These are phyloP conservation scores for Calcarisporium arbuscula DNA, from an alignment of 2,329 filamentous ascomycete species.

Conservation along the genomic window DNA sequence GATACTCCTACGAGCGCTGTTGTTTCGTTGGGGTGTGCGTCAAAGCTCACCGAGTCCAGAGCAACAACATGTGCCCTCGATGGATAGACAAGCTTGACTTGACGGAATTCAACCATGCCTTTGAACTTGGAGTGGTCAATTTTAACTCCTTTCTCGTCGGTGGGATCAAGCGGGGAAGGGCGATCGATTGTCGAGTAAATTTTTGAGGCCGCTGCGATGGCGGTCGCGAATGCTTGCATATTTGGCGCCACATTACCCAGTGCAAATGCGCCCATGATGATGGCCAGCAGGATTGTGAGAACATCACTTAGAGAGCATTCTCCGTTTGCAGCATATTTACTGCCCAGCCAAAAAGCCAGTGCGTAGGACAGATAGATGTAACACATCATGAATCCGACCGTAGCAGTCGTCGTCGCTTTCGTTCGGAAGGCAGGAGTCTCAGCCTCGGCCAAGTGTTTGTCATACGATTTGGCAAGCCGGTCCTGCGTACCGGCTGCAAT, in stretches of 20 bases:
- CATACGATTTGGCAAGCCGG: constrained; percentile 71
- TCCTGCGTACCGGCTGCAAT: constrained; percentile 83
- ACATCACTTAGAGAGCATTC: constrained; percentile 60
- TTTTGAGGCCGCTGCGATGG: constrained; percentile 71
- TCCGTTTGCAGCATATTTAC: constrained; percentile 56
- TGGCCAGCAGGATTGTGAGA: constrained; percentile 70
- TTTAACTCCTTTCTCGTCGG: too few species aligned
- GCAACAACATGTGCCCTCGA: constrained; percentile 51
- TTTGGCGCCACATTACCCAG: constrained; percentile 74
- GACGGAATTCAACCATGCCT: constrained; percentile 45
- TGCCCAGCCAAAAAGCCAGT: constrained; percentile 74
- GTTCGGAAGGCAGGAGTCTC: constrained; percentile 63
- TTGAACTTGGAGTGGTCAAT: too few species aligned
- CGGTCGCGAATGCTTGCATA: constrained; percentile 68
- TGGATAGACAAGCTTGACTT: constrained; percentile 63
- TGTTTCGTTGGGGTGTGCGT: constrained; percentile 51
- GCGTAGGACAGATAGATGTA: constrained; percentile 73
- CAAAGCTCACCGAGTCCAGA: constrained; percentile 46
- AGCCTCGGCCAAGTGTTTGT: constrained; percentile 57
- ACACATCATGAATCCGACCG: constrained; percentile 70
- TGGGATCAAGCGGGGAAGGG: constrained; percentile 61
- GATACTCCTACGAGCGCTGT: constrained; percentile 67
- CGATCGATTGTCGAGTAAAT: constrained; percentile 81
- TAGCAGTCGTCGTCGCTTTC: constrained; percentile 59
- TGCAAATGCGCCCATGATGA: constrained; percentile 78